phyloP scores from a whole-genome alignment of 2,329 filamentous ascomycete genomes.

The Aureobasidium subglaciale region DNA sequence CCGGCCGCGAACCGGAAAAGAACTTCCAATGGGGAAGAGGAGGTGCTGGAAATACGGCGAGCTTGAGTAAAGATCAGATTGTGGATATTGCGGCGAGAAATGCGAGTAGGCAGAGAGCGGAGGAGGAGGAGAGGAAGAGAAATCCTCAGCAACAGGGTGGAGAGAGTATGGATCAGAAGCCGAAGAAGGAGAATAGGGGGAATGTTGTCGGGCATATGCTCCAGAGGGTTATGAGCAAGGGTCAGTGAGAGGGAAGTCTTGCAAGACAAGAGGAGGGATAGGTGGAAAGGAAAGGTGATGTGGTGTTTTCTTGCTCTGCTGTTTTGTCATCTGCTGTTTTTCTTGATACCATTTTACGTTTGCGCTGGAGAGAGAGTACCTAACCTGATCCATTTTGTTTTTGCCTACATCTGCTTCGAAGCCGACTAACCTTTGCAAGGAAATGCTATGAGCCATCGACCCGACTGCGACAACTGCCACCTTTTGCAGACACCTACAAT shows the following conservation, averaged over 20 bases:
- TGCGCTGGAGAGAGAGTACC: not conserved
- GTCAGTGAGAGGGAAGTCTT: not conserved
- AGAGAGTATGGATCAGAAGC: slow-evolving; percentile 8
- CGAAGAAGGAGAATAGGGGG: slow-evolving; percentile 1
- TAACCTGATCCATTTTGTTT: not conserved
- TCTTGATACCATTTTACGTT: not conserved
- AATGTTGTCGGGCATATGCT: not conserved
- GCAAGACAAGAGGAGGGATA: not conserved
- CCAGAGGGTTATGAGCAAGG: slow-evolving; percentile 6
- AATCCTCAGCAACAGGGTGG: too few relatives aligned
- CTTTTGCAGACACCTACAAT: too few relatives aligned
- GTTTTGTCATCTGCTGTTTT: not conserved
- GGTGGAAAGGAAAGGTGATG: not conserved
- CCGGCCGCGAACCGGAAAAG: slow-evolving; percentile 48
- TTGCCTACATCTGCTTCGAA: not conserved
- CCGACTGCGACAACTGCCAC: too few relatives aligned
- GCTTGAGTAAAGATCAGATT: slow-evolving; percentile 34
- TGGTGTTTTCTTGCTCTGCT: not conserved
- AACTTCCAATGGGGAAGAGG: slow-evolving; percentile 64
- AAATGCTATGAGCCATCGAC: too few relatives aligned
- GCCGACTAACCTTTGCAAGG: not conserved
- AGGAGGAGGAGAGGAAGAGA: too few relatives aligned
- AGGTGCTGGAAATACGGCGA: slow-evolving; percentile 61
- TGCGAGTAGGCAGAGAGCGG: slow-evolving; percentile 15
- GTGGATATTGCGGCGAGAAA: slow-evolving; percentile 30